These are phyloP conservation scores for Penicillium paxilli DNA, from an alignment of 495 filamentous ascomycete genomes.

Conservation along the genomic window DNA sequence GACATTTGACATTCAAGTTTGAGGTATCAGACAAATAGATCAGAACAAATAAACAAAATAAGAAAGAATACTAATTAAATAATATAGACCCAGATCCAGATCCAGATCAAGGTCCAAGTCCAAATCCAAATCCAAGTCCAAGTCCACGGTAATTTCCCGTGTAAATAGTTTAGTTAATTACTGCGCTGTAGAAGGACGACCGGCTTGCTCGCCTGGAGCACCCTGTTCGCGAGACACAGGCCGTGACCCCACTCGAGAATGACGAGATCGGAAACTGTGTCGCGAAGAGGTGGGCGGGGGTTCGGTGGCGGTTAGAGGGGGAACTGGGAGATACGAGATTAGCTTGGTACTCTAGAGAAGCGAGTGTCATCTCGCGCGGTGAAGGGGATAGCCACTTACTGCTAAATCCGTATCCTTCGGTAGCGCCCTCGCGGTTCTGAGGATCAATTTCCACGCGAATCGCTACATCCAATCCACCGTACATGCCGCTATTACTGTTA, in stretches of 20 bases:
- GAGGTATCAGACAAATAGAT: too few relatives aligned
- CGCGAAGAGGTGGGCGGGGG: slow-evolving; percentile 13
- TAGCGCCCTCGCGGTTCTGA: slow-evolving; percentile 59
- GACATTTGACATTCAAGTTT: too few relatives aligned
- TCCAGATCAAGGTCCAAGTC: too few relatives aligned
- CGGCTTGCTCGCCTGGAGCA: neutral
- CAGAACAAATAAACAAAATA: too few relatives aligned
- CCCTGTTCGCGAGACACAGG: neutral
- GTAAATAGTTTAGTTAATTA: slow-evolving; percentile 8
- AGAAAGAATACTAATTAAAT: too few relatives aligned
- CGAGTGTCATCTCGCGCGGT: neutral
- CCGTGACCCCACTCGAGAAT: slow-evolving; percentile 12
- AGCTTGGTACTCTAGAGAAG: neutral
- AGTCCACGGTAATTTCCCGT: too few relatives aligned
- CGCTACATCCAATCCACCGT: slow-evolving; percentile 66
- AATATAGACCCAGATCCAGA: too few relatives aligned
- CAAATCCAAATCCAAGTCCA: too few relatives aligned
- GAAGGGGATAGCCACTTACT: slow-evolving; percentile 32
- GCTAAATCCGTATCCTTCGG: slow-evolving; percentile 68
- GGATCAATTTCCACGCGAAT: slow-evolving; percentile 72
- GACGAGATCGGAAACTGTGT: slow-evolving; percentile 23
- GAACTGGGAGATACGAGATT: slow-evolving; percentile 18
- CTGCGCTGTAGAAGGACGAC: slow-evolving; percentile 24
- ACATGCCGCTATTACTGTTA: slow-evolving; percentile 50
- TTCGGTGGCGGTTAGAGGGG: slow-evolving; percentile 26